Conservation (phyloP, 202 grass and related monocot genomes). For the Bolboschoenoplectus hybrid region DNA sequence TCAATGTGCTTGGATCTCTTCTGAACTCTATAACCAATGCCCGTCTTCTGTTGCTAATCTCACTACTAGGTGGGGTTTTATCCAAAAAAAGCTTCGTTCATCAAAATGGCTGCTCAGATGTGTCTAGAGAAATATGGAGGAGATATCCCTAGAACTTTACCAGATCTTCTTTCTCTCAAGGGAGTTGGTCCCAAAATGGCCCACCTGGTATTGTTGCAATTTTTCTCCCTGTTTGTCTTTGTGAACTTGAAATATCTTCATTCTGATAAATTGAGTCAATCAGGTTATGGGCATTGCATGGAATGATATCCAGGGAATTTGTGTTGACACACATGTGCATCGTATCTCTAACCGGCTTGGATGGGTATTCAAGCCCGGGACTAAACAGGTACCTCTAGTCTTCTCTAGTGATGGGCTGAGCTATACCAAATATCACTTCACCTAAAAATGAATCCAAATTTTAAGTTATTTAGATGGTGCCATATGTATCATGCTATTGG, state of each 20-base stretch:
- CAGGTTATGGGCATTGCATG: slow-evolving; percentile 93
- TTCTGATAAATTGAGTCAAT: slow-evolving; percentile 31
- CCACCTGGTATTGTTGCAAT: slow-evolving; percentile 62
- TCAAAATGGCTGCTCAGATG: slow-evolving; percentile 82
- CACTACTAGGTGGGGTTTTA: slow-evolving; percentile 86
- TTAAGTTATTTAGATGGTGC: neutral
- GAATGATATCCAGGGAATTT: slow-evolving; percentile 97
- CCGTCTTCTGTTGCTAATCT: neutral
- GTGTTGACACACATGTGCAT: slow-evolving; percentile 97
- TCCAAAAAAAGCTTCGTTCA: slow-evolving; percentile 73
- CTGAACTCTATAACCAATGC: neutral
- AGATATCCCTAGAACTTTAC: slow-evolving; percentile 79
- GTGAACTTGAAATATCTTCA: slow-evolving; percentile 30
- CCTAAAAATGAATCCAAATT: neutral
- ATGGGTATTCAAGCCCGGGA: slow-evolving; percentile 81
- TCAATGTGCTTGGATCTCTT: neutral
- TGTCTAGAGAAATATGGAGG: slow-evolving; percentile 84
- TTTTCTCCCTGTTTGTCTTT: slow-evolving; percentile 9
- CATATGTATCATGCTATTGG: neutral
- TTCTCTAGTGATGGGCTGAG: neutral
- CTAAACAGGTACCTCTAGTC: slow-evolving; percentile 56
- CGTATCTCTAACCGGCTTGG: slow-evolving; percentile 93
- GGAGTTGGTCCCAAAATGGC: slow-evolving; percentile 99
- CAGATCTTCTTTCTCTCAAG: slow-evolving; percentile 73
- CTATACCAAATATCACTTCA: neutral